Evolutionary conservation across 352 stramenopile species (phyloP).

Genomic region (Thraustotheca clavata): DNA sequence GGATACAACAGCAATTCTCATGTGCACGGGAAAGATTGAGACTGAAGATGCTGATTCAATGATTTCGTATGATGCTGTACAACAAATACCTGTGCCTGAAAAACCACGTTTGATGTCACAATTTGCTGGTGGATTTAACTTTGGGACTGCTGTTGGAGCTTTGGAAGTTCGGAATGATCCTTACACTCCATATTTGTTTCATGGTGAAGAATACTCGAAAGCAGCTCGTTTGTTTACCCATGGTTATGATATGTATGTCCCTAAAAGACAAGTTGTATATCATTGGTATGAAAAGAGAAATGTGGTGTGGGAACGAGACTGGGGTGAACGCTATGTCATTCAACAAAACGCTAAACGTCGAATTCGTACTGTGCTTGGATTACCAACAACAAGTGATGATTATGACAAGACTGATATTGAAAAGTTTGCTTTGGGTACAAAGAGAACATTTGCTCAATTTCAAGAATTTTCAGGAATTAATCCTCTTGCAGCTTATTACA

Average conservation of each 20-base stretch:
- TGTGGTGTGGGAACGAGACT: constrained; percentile 15
- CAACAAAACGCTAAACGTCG: constrained; percentile 17
- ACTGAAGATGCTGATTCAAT: constrained; percentile 14
- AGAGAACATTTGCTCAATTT: constrained; percentile 70
- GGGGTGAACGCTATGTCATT: constrained; percentile 5
- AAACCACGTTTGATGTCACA: constrained; percentile 55
- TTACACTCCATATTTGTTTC: constrained; percentile 70
- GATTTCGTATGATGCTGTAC: constrained; percentile 12
- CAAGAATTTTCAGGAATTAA: constrained; percentile 71
- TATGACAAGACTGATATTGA: constrained; percentile 22
- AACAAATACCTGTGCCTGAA: not conserved
- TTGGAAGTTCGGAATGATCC: constrained; percentile 73
- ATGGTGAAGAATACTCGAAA: constrained; percentile 78
- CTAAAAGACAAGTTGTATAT: constrained; percentile 12
- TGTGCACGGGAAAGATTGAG: constrained; percentile 18
- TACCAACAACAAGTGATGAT: constrained; percentile 10
- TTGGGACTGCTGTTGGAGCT: constrained; percentile 51
- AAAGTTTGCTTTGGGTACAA: constrained; percentile 52
- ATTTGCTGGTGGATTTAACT: constrained; percentile 74
- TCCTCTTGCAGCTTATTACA: constrained; percentile 45
- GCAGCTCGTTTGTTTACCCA: constrained; percentile 62
- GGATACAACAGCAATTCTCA: not conserved
- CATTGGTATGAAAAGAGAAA: constrained; percentile 20
- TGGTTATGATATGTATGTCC: constrained; percentile 26
- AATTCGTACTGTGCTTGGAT: constrained; percentile 7